Base-by-base conservation (phyloP, 2,329 filamentous ascomycete genomes). In the Talaromyces sp. region DNA sequence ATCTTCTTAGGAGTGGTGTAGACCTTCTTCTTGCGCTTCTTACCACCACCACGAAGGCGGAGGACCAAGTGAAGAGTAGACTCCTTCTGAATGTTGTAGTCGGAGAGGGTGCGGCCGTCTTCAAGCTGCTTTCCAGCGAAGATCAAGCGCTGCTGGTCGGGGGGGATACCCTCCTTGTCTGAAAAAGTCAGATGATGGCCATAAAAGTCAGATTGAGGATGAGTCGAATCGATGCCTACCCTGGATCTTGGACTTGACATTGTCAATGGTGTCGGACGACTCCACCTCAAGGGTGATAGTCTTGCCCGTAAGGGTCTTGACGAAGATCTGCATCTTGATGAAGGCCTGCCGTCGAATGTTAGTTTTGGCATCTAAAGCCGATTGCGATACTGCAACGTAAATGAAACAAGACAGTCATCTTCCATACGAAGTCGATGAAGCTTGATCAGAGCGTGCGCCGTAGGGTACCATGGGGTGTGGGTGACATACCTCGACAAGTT, bases 1-100 rank as follows among this genome's bases (percentile, higher is more conserved):
- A 99, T 99, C 92, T 99, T 99, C 93, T 99, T 99, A 82, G 95
- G 95, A 77, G 95, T 99, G 81, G 92, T 98, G 91, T 99, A 99
- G 74, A 99, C 95, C 93, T 99, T 99, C 92, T 96, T 96, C 92
- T 99, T 99, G 83, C 96, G 89, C 91, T 98, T 97, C 92, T 99
- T 99, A 80, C 83, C 93, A 82, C 93, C 95, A 87, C 95, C 95
- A 87, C 93, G 95, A 67, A 99, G 92, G 80, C 95, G 92, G 75
- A 99, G 89, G 75, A 99, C 95, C 74, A 98, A 85, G 84, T 99
- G 95, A 72, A 99, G 92, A 75, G 95, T 99, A 73, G 88, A 93
- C 88, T 98, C 93, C 90, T 99, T 99, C 89, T 99, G 95, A 86
- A 99, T 98, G 89, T 98, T 99, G 91, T 99, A 99, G 86, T 99